A percentile compares a stretch with the other conserved stretches of the same genome.
phyloP scores from a whole-genome alignment of 2,329 filamentous ascomycete species.

The Tolypocladium sp. region DNA sequence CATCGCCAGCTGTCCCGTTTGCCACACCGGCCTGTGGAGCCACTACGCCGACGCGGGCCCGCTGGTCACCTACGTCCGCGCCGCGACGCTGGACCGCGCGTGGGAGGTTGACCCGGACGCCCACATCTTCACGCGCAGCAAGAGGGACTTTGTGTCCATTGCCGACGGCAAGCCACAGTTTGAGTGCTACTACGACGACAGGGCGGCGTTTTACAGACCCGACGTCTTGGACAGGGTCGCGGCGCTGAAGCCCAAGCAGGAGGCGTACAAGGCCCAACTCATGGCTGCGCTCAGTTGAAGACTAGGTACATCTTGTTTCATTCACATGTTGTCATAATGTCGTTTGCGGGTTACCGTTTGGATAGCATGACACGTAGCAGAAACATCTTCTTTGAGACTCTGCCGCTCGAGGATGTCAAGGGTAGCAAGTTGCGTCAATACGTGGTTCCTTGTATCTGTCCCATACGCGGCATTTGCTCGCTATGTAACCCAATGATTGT shows the following conservation, averaged over 20 bases:
- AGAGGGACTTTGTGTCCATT: conserved; percentile 27
- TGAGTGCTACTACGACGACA: conserved; percentile 23
- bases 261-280: conserved; percentile 10
- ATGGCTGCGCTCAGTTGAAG: conserved; percentile 3
- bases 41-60: conserved; percentile 25
- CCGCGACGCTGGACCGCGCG: conserved; percentile 33
- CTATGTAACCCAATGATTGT: too few species aligned
- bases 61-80: conserved; percentile 27
- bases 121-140: conserved; percentile 33
- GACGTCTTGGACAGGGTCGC: conserved; percentile 20
- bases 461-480: too few species aligned
- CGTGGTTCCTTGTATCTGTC: too few species aligned
- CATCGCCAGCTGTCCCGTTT: conserved; percentile 32
- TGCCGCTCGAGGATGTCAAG: background rate
- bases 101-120: conserved; percentile 30
- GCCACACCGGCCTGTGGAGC: conserved; percentile 29
- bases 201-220: conserved; percentile 19
- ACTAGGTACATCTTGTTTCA: too few species aligned
- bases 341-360: too few species aligned
- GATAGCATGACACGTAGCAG: background rate
- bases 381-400: background rate
- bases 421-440: too few species aligned
- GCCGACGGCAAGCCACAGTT: conserved; percentile 25
- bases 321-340: too few species aligned
- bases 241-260: conserved; percentile 11